Evolutionary conservation across 176 grass and related monocot species (phyloP).

Genomic region (Triticum dicoccoides): DNA sequence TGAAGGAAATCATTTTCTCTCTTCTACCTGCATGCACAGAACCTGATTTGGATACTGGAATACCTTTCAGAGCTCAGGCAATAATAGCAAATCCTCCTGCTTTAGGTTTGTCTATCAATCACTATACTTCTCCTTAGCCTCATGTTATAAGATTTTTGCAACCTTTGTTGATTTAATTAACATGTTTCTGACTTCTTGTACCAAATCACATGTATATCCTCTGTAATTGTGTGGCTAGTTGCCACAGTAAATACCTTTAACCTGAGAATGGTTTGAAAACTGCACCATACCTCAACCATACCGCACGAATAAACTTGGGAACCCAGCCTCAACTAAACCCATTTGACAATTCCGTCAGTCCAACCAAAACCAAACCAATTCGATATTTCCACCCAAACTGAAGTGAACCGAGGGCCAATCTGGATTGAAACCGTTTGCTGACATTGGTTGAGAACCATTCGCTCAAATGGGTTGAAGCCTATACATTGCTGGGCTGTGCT

Average conservation of each 20-base stretch:
- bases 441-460: neutral
- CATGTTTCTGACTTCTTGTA: neutral
- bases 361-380: neutral
- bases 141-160: neutral
- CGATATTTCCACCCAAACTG: neutral
- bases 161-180: neutral
- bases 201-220: neutral
- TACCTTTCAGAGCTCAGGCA: slow-evolving; percentile 86
- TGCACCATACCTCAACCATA: neutral
- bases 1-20: slow-evolving; percentile 96
- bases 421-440: neutral
- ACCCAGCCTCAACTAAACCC: neutral
- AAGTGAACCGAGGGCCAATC: neutral
- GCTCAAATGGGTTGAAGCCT: neutral
- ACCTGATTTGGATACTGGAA: slow-evolving; percentile 87
- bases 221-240: neutral
- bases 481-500: neutral
- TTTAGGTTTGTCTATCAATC: slow-evolving; percentile 60
- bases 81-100: slow-evolving; percentile 99
- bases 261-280: neutral
- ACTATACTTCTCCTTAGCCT: slow-evolving; percentile 26
- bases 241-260: neutral
- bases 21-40: slow-evolving; percentile 94
- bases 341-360: neutral
- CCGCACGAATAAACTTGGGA: neutral